These are phyloP conservation scores for Termitomyces sp. DNA, from an alignment of 768 basidiomycete genomes.

Conservation along the genomic window DNA sequence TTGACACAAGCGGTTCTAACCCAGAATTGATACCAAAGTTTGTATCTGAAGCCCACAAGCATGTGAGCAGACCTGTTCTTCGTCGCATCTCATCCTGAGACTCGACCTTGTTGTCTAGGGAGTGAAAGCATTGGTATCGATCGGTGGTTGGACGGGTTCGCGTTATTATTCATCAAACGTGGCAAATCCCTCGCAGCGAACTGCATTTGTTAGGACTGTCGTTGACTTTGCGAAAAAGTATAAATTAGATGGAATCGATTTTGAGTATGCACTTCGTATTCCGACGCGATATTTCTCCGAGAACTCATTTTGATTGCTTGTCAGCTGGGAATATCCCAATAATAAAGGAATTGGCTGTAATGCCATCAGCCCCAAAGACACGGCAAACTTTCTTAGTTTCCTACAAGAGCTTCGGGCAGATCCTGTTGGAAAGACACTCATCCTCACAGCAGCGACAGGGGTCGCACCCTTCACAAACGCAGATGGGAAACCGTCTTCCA, in stretches of 20 bases:
- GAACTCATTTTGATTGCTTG: neutral
- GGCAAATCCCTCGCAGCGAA: constrained; percentile 51
- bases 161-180: constrained; percentile 58
- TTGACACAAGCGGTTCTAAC: constrained; percentile 39
- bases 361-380: constrained; percentile 51
- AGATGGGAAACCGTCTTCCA: constrained; percentile 49
- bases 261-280: constrained; percentile 31
- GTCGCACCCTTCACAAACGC: constrained; percentile 34
- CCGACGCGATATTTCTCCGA: neutral
- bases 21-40: constrained; percentile 48
- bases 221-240: constrained; percentile 45
- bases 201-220: constrained; percentile 58
- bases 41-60: constrained; percentile 38
- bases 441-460: constrained; percentile 45
- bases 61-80: constrained; percentile 24
- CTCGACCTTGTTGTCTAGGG: constrained; percentile 26
- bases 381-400: constrained; percentile 75
- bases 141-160: constrained; percentile 72
- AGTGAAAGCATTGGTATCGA: constrained; percentile 51
- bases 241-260: constrained; percentile 53
- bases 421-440: constrained; percentile 47
- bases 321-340: constrained; percentile 86
- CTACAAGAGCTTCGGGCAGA: constrained; percentile 63
- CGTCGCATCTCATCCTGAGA: neutral
- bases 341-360: constrained; percentile 71